phyloP scores from a whole-genome alignment of 257 asterid species.

The Jacaranda mimosifolia region DNA sequence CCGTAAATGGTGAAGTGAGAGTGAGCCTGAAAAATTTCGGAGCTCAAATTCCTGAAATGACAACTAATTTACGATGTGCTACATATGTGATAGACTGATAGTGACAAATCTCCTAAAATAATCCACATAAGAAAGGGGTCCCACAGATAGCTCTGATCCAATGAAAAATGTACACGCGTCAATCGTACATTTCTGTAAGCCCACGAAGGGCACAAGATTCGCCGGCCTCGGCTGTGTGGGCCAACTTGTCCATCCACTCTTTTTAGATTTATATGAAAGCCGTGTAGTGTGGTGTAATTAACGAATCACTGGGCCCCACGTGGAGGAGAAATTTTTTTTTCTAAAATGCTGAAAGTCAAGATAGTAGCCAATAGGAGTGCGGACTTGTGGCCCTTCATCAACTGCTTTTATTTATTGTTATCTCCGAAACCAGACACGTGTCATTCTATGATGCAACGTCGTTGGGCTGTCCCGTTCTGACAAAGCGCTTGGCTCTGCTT shows the following conservation, averaged over 20 bases:
- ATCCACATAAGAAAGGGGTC: background rate
- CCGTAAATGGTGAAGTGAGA: too few relatives aligned
- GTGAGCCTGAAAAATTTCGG: too few relatives aligned
- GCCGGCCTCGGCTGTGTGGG: background rate
- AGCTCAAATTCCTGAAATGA: too few relatives aligned
- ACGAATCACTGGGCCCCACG: background rate
- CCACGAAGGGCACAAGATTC: background rate
- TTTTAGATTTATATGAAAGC: background rate
- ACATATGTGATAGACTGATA: too few relatives aligned
- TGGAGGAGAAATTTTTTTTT: background rate
- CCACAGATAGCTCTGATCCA: background rate
- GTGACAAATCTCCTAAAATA: background rate
- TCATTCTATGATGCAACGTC: background rate
- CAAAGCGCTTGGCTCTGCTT: background rate
- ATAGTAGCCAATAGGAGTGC: background rate
- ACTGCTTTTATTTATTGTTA: background rate
- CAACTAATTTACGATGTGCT: too few relatives aligned
- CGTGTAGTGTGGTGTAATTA: conserved; percentile 7
- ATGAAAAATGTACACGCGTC: background rate
- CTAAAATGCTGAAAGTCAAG: background rate
- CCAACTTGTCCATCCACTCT: background rate
- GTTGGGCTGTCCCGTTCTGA: background rate
- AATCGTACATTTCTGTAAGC: background rate
- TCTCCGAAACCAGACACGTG: conserved; percentile 16
- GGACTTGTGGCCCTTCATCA: background rate